Base-by-base conservation (phyloP, 495 filamentous ascomycete species). In the Pyrenula aspistea region DNA sequence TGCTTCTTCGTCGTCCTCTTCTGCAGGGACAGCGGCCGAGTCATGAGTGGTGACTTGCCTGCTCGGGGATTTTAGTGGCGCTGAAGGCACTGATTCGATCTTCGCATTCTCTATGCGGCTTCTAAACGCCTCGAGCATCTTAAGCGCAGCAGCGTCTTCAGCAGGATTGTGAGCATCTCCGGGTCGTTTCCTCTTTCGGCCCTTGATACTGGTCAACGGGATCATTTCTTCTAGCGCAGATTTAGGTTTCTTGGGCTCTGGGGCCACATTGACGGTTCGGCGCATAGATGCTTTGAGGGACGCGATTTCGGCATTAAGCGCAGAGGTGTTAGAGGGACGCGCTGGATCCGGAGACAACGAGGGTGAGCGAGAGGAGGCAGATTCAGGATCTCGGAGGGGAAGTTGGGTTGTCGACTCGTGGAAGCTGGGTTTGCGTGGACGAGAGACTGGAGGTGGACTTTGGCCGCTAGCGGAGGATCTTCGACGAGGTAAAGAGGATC, bases 261-360 rank as follows among this genome's bases (percentile, higher is more conserved):
- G 76, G 15, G 81, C 78, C 0, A 75, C 68, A 56, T 82, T 70
- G 48, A 85, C 77, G 50, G 78, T 88, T 24, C 94, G 84, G 62
- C 86, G 92, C 88, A 97, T 94, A 1, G 89, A 95, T 19, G 88
- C 87, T 69, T 93, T 96, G 42, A 98, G 69, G 12, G 84, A 84
- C 11, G 87, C 91, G 60, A 97, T 96, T 64, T 96, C 86, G 20
- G 89, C 89, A 60, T 97, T 95, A 0, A 88, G 75, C 8, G 64
- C 69, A 22, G 87, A 85, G 25, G 83, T 78, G 56, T 80, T 80
- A 51, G 63, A 61, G 24, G 67, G 55, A 49, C 62, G 65, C 31
- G 4, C 8, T 10, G 64, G 59, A 59, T 81, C 71, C n/a, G 77
- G 71, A 24, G 75, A 74, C 25, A 74, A 67, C 31, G 75, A 75